Evolutionary conservation across 352 stramenopile species (phyloP).

Genomic region (Phytophthora brassicae): DNA sequence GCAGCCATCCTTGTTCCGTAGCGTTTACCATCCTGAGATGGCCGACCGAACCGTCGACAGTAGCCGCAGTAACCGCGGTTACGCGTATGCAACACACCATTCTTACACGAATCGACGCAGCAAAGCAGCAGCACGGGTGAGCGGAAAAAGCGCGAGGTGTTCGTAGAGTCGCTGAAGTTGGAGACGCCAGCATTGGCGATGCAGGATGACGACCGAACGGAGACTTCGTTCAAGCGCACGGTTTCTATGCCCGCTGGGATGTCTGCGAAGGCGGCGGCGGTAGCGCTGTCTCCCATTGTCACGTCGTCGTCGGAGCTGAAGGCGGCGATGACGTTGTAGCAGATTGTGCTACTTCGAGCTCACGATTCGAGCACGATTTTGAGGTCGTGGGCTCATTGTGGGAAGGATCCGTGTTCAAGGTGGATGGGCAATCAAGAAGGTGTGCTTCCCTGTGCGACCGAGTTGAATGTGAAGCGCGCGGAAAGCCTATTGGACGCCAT

Average conservation of each 20-base stretch:
- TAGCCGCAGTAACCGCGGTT: too few relatives aligned
- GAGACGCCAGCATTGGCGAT: constrained; percentile 18
- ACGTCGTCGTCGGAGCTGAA: constrained; percentile 15
- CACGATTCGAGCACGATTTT: constrained; percentile 77
- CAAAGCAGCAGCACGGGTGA: constrained; percentile 21
- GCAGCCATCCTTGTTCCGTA: too few relatives aligned
- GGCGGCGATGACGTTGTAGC: neutral
- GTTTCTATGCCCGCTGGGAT: constrained; percentile 23
- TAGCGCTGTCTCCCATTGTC: constrained; percentile 21
- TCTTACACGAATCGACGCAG: too few relatives aligned
- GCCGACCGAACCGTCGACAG: too few relatives aligned
- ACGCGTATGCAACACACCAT: too few relatives aligned
- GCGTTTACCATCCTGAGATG: too few relatives aligned
- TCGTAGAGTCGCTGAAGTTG: constrained; percentile 31
- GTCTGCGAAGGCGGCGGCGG: constrained; percentile 22
- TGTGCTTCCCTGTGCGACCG: constrained; percentile 46
- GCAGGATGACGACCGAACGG: constrained; percentile 15
- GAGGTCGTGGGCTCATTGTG: constrained; percentile 62
- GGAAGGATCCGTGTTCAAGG: constrained; percentile 73
- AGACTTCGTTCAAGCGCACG: constrained; percentile 26
- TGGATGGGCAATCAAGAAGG: constrained; percentile 71
- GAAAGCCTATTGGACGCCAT: constrained; percentile 62
- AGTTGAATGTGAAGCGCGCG: constrained; percentile 41
- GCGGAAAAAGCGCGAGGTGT: constrained; percentile 24
- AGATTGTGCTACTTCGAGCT: constrained; percentile 17